phyloP scores from a whole-genome alignment of 176 grass and related monocot species.

The Paspalum vaginatum region DNA sequence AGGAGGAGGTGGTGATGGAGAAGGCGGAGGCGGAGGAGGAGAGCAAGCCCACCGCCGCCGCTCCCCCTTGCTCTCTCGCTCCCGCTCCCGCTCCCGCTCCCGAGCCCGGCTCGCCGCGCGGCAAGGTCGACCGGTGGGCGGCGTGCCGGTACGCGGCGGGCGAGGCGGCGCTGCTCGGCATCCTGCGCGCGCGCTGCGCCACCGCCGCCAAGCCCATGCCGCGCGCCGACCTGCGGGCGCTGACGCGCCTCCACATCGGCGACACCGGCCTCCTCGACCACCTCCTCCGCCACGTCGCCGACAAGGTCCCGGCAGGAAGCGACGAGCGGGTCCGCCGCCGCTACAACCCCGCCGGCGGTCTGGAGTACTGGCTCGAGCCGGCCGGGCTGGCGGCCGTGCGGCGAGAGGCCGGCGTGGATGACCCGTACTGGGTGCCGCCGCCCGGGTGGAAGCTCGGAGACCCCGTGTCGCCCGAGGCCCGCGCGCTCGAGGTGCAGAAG shows the following conservation, averaged over 20 bases:
- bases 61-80: too few relatives aligned
- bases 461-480: slow-evolving; percentile 35
- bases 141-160: slow-evolving; percentile 46
- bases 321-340: slow-evolving; percentile 54
- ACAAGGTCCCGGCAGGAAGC: slow-evolving; percentile 46
- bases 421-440: slow-evolving; percentile 70
- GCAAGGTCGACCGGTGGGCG: slow-evolving; percentile 59
- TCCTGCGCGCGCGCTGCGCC: slow-evolving; percentile 49
- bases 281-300: slow-evolving; percentile 66
- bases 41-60: background rate
- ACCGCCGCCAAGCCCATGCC: slow-evolving; percentile 23
- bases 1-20: background rate
- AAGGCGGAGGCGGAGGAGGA: background rate
- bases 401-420: slow-evolving; percentile 48
- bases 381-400: slow-evolving; percentile 50
- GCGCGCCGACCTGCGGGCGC: slow-evolving; percentile 50
- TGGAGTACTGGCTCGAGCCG: slow-evolving; percentile 87
- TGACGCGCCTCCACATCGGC: slow-evolving; percentile 55
- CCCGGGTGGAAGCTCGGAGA: slow-evolving; percentile 70
- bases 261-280: slow-evolving; percentile 87
- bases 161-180: slow-evolving; percentile 47
- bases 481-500: slow-evolving; percentile 24
- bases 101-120: background rate
- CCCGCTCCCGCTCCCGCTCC: background rate
- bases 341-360: slow-evolving; percentile 59